Evolutionary conservation across 306 rosid genomes (phyloP).

Genomic region (Corylus americana): DNA sequence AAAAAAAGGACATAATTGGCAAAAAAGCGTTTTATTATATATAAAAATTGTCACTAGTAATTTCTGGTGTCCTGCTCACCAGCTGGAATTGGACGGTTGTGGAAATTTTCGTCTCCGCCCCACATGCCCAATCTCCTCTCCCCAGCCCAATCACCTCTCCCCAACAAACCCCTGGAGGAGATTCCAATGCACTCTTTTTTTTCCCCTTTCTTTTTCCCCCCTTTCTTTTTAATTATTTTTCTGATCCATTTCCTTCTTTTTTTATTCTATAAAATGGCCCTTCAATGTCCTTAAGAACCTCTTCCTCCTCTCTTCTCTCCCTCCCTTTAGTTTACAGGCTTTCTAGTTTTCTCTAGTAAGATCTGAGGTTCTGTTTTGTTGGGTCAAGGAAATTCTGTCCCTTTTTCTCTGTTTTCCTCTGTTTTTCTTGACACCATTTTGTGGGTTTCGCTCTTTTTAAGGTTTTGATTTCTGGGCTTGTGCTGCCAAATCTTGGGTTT

Average conservation of each 20-base stretch:
- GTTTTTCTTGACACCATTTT: background rate
- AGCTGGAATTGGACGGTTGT: constrained; percentile 45
- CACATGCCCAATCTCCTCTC: constrained; percentile 27
- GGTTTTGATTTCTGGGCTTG: constrained; percentile 6
- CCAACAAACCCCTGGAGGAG: constrained; percentile 40
- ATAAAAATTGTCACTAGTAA: background rate
- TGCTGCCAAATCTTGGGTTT: constrained; percentile 10
- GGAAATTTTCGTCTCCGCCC: constrained; percentile 28
- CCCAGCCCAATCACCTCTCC: constrained; percentile 30
- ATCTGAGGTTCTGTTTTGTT: constrained; percentile 11
- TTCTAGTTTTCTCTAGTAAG: background rate
- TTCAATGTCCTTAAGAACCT: constrained; percentile 24
- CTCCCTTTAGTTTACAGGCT: background rate
- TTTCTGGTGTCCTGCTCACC: constrained; percentile 15
- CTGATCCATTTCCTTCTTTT: background rate
- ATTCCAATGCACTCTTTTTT: constrained; percentile 45
- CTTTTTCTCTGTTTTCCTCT: background rate
- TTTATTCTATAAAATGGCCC: constrained; percentile 53
- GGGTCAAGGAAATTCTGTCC: background rate
- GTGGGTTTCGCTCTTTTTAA: background rate
- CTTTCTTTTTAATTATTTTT: background rate
- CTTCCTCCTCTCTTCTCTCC: constrained; percentile 32
- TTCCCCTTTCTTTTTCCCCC: background rate
- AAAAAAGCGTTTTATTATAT: background rate
- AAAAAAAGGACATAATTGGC: background rate